Evolutionary conservation across 805 yeast species (phyloP), one percentile per base, ranked within the genome.

Genomic region (Candida mattraensis): DNA sequence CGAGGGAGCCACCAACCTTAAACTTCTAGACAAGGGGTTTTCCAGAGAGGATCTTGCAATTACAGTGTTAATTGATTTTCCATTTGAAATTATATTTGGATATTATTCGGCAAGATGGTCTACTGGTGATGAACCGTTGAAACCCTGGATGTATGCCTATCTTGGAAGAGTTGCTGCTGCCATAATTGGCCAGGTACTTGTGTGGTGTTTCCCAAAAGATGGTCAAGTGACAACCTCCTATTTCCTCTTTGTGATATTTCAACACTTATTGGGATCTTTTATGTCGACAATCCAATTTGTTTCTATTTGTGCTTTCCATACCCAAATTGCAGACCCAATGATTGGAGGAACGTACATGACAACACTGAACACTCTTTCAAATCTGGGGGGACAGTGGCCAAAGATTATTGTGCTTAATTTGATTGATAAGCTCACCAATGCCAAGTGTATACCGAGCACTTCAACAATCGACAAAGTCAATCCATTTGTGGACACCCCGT

Each of bases 261-360:
- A 86, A 51, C 97, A 93, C 61, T 69, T 91, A 18, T 57, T 87
- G 22, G 86, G 94, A 12, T 84, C 95, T 7, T 89, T 93, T 61
- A 86, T 91, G 95, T 74, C 88, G 5, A 93, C 99, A 0, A 81
- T 93, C 38, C 98, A 91, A 61, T 91, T 93, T 64, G 98, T 93
- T 13, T 84, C 95, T 1, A 78, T 93, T 27, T 83, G 88, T 54
- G 95, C 98, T 0, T 93, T 93, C 70, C 97, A 91, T 63, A 91
- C 97, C 3, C 80, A 82, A 50, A 85, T 93, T 36, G 96, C 99
- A 2, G 99, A 93, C 57, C 98, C 99, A 0, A 63, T 80, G 13
- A 86, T 93, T 51, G 99, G 99, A 12, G 99, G 99, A 2, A 93
- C 99, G 0, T 93, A 93, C 60, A 91, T 93, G 98, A 93, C 99